phyloP scores from a whole-genome alignment of 2,329 filamentous ascomycete genomes.

The Epichloe amarillans region DNA sequence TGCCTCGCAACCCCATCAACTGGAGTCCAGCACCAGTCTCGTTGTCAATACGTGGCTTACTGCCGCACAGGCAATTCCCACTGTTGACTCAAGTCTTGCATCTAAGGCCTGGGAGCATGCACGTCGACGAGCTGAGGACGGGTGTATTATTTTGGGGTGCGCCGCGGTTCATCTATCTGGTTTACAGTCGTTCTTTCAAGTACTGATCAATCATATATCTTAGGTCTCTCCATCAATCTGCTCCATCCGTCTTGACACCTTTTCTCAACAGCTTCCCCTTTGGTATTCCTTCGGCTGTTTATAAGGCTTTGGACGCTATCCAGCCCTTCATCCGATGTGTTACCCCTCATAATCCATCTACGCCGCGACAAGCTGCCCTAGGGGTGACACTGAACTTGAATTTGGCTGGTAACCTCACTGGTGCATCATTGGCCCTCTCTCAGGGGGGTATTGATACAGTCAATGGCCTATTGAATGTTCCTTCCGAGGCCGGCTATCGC shows the following conservation, averaged over 20 bases:
- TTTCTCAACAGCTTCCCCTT: slow-evolving; percentile 69
- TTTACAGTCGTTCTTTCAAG: neutral
- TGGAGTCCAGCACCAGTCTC: slow-evolving; percentile 82
- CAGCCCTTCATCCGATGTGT: slow-evolving; percentile 78
- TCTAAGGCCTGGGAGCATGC: slow-evolving; percentile 92
- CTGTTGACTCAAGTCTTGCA: slow-evolving; percentile 67
- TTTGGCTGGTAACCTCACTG: slow-evolving; percentile 64
- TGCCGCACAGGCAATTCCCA: slow-evolving; percentile 55
- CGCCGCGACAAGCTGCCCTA: slow-evolving; percentile 66
- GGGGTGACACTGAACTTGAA: slow-evolving; percentile 72
- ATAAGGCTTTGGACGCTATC: slow-evolving; percentile 67
- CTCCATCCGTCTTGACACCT: slow-evolving; percentile 69
- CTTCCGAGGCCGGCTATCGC: slow-evolving; percentile 66
- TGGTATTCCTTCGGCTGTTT: slow-evolving; percentile 59
- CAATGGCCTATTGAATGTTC: slow-evolving; percentile 68
- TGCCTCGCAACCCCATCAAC: slow-evolving; percentile 64
- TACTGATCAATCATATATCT: slow-evolving; percentile 7
- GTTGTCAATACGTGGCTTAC: slow-evolving; percentile 95
- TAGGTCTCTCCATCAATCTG: slow-evolving; percentile 78
- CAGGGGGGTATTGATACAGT: slow-evolving; percentile 78
- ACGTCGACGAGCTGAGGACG: slow-evolving; percentile 84
- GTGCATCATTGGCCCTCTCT: slow-evolving; percentile 63
- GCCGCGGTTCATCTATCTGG: slow-evolving; percentile 14
- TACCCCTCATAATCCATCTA: slow-evolving; percentile 79
- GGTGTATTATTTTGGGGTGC: slow-evolving; percentile 80